Conservation (phyloP, 345 rosid species). For the Citrus unshiu region DNA sequence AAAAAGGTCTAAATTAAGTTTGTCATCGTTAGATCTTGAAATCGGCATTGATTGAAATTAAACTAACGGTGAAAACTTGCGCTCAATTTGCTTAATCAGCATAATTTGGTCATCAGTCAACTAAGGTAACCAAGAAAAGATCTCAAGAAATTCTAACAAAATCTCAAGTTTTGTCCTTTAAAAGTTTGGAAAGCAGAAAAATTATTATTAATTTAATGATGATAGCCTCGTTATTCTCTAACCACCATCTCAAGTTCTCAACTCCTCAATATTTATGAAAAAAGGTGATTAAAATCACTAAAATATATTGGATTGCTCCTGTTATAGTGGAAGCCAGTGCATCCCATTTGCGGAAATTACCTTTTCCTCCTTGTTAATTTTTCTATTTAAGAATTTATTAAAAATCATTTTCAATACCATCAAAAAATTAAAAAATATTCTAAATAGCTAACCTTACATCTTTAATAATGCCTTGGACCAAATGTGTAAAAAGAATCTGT, state of each 20-base stretch:
- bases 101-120: constrained; percentile 22
- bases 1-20: neutral
- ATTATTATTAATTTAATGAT: neutral
- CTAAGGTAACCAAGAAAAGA: constrained; percentile 6
- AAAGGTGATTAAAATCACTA: neutral
- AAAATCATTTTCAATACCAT: neutral
- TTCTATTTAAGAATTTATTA: neutral
- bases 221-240: constrained; percentile 13
- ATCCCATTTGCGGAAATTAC: constrained; percentile 14
- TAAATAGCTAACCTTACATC: too few relatives aligned
- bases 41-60: neutral
- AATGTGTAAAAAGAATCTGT: too few relatives aligned
- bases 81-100: neutral
- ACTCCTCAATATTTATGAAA: neutral
- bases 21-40: neutral
- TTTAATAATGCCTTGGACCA: too few relatives aligned
- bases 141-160: neutral
- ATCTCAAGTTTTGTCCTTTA: constrained; percentile 8
- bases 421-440: too few relatives aligned
- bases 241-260: neutral
- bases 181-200: neutral
- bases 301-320: neutral
- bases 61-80: neutral
- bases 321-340: constrained; percentile 26
- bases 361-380: neutral